A percentile compares a stretch with the other conserved stretches of the same genome.
Evolutionary conservation across 306 rosid genomes (phyloP).

Genomic region (Geum urbanum): DNA sequence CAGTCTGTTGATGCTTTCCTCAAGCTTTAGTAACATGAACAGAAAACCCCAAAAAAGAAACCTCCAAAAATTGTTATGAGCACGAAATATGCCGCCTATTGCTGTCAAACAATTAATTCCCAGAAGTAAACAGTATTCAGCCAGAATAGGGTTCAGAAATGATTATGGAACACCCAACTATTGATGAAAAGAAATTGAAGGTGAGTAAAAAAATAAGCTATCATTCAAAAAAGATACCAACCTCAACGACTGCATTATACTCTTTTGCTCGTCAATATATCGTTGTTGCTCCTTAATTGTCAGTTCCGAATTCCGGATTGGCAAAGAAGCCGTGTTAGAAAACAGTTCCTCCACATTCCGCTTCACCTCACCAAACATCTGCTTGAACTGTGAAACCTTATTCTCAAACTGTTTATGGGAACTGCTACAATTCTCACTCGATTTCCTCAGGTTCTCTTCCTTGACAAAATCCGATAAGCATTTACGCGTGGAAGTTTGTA

Average conservation of each 20-base stretch:
- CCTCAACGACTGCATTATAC: slow-evolving; percentile 96
- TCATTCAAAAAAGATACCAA: slow-evolving; percentile 18
- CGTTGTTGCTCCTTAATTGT: slow-evolving; percentile 61
- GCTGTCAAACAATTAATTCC: neutral
- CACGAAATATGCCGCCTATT: neutral
- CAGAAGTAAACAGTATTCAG: neutral
- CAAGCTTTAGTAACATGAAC: neutral
- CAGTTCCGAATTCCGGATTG: slow-evolving; percentile 47
- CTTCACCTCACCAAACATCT: slow-evolving; percentile 58
- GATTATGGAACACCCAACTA: slow-evolving; percentile 4
- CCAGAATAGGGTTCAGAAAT: slow-evolving; percentile 7
- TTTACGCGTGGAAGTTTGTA: slow-evolving; percentile 54
- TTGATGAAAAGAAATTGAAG: neutral
- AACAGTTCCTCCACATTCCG: slow-evolving; percentile 71
- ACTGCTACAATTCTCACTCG: slow-evolving; percentile 64
- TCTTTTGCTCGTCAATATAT: slow-evolving; percentile 66
- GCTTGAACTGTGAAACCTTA: slow-evolving; percentile 78
- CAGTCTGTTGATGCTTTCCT: neutral
- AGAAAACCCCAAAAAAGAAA: neutral
- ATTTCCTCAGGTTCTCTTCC: slow-evolving; percentile 80
- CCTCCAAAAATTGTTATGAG: neutral
- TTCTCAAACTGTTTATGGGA: slow-evolving; percentile 92
- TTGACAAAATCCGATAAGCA: slow-evolving; percentile 87
- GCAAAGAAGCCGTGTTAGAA: slow-evolving; percentile 42
- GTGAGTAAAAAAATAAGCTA: neutral